Conservation (phyloP, 164 flowering plant species). For the Aristolochia californica region DNA sequence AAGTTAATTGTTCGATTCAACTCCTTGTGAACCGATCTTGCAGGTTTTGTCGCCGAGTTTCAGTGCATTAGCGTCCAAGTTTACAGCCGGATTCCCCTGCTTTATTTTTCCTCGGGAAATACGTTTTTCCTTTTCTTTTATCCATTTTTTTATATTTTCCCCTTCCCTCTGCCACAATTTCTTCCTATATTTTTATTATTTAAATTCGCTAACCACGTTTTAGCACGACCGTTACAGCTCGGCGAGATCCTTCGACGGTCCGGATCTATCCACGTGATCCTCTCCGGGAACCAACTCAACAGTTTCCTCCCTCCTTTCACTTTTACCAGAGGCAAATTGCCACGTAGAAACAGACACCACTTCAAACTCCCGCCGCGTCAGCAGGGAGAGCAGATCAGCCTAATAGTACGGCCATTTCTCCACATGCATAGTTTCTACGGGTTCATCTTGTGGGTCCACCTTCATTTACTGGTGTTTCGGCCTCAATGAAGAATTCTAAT, state of each 20-base stretch:
- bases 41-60: constrained; percentile 53
- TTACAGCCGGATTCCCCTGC: constrained; percentile 66
- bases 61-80: constrained; percentile 50
- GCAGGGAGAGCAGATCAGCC: constrained; percentile 7
- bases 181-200: neutral
- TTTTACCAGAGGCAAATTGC: constrained; percentile 1
- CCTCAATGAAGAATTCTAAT: neutral
- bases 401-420: neutral
- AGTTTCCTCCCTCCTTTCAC: constrained; percentile 7
- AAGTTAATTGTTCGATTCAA: constrained; percentile 26
- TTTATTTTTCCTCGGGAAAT: constrained; percentile 28
- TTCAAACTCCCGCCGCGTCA: constrained; percentile 1
- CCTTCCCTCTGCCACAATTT: constrained; percentile 4
- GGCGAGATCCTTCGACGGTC: constrained; percentile 11
- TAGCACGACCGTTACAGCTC: constrained; percentile 64
- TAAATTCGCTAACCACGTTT: constrained; percentile 39
- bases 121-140: constrained; percentile 15
- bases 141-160: neutral
- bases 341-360: constrained; percentile 8
- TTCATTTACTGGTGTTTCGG: neutral
- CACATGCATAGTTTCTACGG: neutral
- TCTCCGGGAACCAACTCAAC: neutral
- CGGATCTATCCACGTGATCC: constrained; percentile 16
- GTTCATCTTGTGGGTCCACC: no score
- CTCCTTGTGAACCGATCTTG: constrained; percentile 63